Conservation (phyloP, 2,329 filamentous ascomycete species). For the Trichophyton mentagrophytes region DNA sequence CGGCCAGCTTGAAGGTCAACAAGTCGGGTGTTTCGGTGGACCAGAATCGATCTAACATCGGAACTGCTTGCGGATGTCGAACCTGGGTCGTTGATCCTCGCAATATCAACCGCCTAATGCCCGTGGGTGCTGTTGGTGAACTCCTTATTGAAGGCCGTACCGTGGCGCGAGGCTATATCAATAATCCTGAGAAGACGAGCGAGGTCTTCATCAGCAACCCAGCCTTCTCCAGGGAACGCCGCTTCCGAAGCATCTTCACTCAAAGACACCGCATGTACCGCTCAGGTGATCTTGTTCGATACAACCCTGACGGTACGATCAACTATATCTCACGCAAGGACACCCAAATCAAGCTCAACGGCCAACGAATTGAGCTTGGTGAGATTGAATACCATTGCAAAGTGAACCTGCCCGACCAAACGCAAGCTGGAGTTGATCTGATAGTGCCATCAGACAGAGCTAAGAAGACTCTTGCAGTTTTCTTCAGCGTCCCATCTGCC, state of each 20-base stretch:
- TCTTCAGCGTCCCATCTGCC: conserved; percentile 6
- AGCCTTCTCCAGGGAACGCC: conserved; percentile 12
- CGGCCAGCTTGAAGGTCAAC: conserved; percentile 20
- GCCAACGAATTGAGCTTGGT: conserved; percentile 22
- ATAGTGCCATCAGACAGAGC: conserved; percentile 9
- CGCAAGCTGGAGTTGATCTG: conserved; percentile 11
- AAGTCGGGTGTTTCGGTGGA: conserved; percentile 16
- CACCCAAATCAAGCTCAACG: conserved; percentile 53
- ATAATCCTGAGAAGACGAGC: conserved; percentile 42
- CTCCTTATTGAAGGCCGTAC: conserved; percentile 28
- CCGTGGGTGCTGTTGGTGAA: conserved; percentile 40
- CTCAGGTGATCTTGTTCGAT: conserved; percentile 18
- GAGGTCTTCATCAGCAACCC: conserved; percentile 43
- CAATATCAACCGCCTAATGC: conserved; percentile 25
- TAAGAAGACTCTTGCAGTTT: conserved; percentile 12
- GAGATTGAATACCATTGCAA: conserved; percentile 20
- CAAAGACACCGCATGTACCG: conserved; percentile 16
- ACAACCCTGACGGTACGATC: conserved; percentile 15
- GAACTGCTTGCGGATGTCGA: conserved; percentile 23
- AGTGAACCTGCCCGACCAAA: conserved; percentile 8
- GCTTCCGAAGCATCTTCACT: conserved; percentile 9
- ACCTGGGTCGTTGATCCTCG: conserved; percentile 30
- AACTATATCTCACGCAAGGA: conserved; percentile 20
- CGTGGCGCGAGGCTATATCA: conserved; percentile 46
- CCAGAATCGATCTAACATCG: conserved; percentile 22